phyloP scores from a whole-genome alignment of 169 alveolate genomes.

The Cryptosporidium andersoni region DNA sequence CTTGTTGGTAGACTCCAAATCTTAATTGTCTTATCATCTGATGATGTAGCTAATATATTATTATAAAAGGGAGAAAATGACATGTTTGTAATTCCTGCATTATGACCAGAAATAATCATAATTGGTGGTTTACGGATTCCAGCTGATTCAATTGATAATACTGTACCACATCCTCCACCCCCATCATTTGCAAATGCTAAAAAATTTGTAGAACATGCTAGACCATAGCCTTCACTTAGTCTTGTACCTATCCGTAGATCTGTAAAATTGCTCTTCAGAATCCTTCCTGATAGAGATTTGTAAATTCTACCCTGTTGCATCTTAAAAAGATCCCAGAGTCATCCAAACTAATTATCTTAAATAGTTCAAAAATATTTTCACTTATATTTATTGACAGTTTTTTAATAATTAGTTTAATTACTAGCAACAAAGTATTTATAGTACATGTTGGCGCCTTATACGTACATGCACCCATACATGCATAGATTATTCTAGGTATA shows the following conservation, averaged over 20 bases:
- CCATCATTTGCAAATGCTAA: constrained; percentile 71
- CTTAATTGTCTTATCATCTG: constrained; percentile 50
- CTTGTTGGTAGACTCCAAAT: constrained; percentile 45
- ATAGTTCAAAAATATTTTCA: background rate
- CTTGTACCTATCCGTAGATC: constrained; percentile 61
- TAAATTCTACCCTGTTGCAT: constrained; percentile 19
- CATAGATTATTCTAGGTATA: too few species aligned
- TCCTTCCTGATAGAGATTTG: constrained; percentile 20
- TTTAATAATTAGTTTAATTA: too few species aligned
- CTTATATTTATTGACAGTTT: background rate
- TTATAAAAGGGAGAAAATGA: constrained; percentile 55
- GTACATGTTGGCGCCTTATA: too few species aligned
- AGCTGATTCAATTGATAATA: constrained; percentile 40
- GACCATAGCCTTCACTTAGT: constrained; percentile 44
- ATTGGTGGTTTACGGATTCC: constrained; percentile 68
- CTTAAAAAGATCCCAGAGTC: background rate
- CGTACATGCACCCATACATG: too few species aligned
- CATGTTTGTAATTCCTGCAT: constrained; percentile 65
- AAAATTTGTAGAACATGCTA: constrained; percentile 51
- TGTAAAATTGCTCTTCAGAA: constrained; percentile 30
- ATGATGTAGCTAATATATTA: constrained; percentile 49
- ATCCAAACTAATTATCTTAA: too few species aligned
- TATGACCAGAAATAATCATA: constrained; percentile 58
- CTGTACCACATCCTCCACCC: constrained; percentile 67
- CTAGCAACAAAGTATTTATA: too few species aligned